Conservation (phyloP, 176 grass and related monocot species). For the Thinopyrum elongatum region DNA sequence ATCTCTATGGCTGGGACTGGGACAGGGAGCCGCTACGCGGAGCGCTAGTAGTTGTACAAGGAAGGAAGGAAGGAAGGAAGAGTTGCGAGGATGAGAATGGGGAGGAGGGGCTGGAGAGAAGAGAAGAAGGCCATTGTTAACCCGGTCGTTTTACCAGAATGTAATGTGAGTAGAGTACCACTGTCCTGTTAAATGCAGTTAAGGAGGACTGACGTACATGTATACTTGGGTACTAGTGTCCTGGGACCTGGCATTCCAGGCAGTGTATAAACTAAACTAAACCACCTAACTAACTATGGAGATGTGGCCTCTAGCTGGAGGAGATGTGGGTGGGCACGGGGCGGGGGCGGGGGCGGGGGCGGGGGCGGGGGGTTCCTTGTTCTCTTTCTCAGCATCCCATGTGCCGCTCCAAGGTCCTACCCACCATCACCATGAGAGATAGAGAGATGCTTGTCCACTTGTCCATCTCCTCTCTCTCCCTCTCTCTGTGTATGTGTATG, state of each 20-base stretch:
- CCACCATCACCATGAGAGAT: neutral
- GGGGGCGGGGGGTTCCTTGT: neutral
- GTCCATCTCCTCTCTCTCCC: neutral
- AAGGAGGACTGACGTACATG: constrained; percentile 9
- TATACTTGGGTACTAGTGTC: neutral
- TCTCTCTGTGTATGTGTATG: neutral
- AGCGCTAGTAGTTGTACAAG: too few relatives aligned
- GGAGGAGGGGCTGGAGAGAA: neutral
- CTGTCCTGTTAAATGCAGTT: constrained; percentile 19
- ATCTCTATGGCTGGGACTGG: neutral
- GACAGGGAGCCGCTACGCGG: too few relatives aligned
- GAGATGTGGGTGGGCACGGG: neutral
- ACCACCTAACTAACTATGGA: constrained; percentile 7
- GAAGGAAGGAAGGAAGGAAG: neutral
- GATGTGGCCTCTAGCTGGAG: neutral
- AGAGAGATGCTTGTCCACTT: neutral
- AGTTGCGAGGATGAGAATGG: neutral
- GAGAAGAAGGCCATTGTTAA: constrained; percentile 6
- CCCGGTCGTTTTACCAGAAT: neutral
- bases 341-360: too few relatives aligned
- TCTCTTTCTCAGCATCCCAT: constrained; percentile 52
- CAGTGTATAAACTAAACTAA: neutral
- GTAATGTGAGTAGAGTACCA: neutral
- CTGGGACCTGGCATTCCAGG: neutral
- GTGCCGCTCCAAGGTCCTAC: constrained; percentile 14